Evolutionary conservation across 495 filamentous ascomycete species (phyloP).

Genomic region (Parathielavia appendiculata): DNA sequence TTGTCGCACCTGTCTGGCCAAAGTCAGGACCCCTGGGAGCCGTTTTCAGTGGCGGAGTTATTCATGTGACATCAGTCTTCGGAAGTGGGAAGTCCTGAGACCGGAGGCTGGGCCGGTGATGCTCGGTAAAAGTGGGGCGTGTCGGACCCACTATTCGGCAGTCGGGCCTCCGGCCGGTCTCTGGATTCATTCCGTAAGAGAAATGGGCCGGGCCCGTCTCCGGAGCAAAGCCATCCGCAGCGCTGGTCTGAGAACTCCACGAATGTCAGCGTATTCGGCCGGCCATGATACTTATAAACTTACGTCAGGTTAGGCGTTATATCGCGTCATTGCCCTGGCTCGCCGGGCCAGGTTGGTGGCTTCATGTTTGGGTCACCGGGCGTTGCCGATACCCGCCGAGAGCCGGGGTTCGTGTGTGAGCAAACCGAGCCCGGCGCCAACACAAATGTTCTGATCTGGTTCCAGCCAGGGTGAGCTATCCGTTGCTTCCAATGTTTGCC

Average conservation of each 20-base stretch:
- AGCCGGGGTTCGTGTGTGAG: constrained; percentile 4
- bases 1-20: not conserved
- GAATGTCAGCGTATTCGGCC: not conserved
- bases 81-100: constrained; percentile 10
- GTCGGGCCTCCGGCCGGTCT: constrained; percentile 9
- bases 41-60: not conserved
- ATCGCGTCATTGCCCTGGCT: too few relatives aligned
- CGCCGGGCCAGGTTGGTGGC: not conserved
- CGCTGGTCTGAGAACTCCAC: not conserved
- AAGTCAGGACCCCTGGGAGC: not conserved
- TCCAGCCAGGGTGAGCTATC: not conserved
- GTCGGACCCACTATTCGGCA: constrained; percentile 2
- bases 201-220: not conserved
- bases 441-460: not conserved
- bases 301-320: not conserved
- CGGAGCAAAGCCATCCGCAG: not conserved
- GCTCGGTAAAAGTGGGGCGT: constrained; percentile 19
- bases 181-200: not conserved
- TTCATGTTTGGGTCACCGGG: not conserved
- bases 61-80: constrained; percentile 14
- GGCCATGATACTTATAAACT: not conserved
- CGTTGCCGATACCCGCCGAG: constrained; percentile 23
- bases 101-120: constrained; percentile 2
- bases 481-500: constrained; percentile 11
- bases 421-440: not conserved